Percentiles rank a stretch among this genome's conserved stretches.
Evolutionary conservation across 2,329 filamentous ascomycete genomes (phyloP).

Genomic region (Dothideomycetes sp.): DNA sequence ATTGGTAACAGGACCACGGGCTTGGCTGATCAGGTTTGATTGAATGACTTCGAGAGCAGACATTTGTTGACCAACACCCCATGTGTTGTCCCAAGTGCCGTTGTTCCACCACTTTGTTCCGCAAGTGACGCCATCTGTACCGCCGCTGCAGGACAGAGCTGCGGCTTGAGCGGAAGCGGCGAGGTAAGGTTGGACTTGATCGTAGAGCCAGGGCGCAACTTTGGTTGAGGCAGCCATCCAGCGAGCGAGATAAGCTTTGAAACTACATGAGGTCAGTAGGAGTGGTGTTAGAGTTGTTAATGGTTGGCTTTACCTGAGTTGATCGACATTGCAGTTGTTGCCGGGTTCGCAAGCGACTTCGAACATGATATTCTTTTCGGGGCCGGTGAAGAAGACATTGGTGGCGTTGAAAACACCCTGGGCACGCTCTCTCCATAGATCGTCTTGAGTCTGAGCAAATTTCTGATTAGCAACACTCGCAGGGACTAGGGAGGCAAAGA

Average conservation of each 20-base stretch:
- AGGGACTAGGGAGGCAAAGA: neutral
- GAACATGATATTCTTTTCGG: conserved; percentile 30
- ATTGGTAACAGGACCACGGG: conserved; percentile 37
- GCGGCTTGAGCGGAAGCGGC: conserved; percentile 45
- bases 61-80: conserved; percentile 51
- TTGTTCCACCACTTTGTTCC: conserved; percentile 39
- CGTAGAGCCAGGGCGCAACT: conserved; percentile 47
- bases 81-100: conserved; percentile 35
- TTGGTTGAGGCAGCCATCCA: conserved; percentile 48
- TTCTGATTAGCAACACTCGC: neutral
- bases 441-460: conserved; percentile 6
- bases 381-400: conserved; percentile 32
- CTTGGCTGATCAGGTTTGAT: conserved; percentile 31
- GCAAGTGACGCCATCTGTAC: conserved; percentile 35
- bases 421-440: conserved; percentile 21
- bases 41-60: conserved; percentile 45
- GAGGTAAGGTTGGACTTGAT: conserved; percentile 44
- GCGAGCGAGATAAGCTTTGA: conserved; percentile 37
- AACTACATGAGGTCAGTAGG: conserved; percentile 17
- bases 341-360: conserved; percentile 37
- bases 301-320: conserved; percentile 23
- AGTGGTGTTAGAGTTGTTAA: neutral
- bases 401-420: conserved; percentile 20
- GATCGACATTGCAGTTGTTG: conserved; percentile 35
- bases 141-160: conserved; percentile 45